phyloP scores from a whole-genome alignment of 2,329 filamentous ascomycete species.

The Hypoxylon rubiginosum region DNA sequence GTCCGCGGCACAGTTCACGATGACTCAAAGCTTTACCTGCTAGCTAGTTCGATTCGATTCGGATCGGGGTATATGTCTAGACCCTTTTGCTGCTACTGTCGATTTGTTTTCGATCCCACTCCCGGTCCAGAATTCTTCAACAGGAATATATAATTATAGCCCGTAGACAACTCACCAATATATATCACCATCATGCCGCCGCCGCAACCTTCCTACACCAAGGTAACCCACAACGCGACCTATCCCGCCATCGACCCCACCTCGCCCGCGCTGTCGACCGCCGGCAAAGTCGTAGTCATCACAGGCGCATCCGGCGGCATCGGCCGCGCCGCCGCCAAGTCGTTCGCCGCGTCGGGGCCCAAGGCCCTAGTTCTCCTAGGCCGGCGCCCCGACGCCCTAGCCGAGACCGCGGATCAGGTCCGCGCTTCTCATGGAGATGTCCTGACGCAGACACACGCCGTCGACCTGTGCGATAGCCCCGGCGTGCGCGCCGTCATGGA shows the following conservation, averaged over 20 bases:
- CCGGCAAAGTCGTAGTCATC: constrained; percentile 52
- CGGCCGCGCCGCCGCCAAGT: constrained; percentile 52
- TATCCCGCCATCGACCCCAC: constrained; percentile 35
- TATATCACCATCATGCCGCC: not conserved
- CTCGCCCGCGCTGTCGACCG: constrained; percentile 31
- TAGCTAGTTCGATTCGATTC: not conserved
- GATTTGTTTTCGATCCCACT: not conserved
- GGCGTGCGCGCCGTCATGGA: constrained; percentile 44
- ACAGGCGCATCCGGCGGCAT: constrained; percentile 55
- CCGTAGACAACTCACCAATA: not conserved
- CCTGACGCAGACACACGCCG: constrained; percentile 44
- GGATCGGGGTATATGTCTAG: not conserved
- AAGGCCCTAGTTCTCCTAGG: constrained; percentile 34
- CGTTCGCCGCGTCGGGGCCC: constrained; percentile 53
- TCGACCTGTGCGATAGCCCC: constrained; percentile 43
- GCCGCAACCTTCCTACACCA: constrained; percentile 39
- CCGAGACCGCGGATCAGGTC: constrained; percentile 26
- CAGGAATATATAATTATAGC: not conserved
- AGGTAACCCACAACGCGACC: constrained; percentile 24
- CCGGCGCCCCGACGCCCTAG: constrained; percentile 31
- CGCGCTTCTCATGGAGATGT: constrained; percentile 4
- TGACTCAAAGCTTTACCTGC: not conserved
- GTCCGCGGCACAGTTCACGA: not conserved
- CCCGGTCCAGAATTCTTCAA: no score
- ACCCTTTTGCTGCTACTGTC: not conserved